Conservation (phyloP, 78 protist species). For the Dictyostelium purpureum region DNA sequence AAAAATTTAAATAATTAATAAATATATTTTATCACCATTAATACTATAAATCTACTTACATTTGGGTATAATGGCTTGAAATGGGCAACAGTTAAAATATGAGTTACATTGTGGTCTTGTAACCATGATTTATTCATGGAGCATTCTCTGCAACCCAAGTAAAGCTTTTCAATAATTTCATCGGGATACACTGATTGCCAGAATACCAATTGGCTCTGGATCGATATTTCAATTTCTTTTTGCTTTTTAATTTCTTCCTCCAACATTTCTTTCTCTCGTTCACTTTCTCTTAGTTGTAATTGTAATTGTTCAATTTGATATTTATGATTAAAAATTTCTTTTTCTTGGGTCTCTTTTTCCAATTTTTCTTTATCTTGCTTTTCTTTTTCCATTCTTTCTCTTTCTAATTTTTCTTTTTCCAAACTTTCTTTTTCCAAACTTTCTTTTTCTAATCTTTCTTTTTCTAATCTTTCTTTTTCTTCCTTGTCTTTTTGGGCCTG, state of each 20-base stretch:
- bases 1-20: background rate
- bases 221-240: background rate
- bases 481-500: no score
- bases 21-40: background rate
- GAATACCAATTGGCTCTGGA: background rate
- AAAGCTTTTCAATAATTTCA: conserved; percentile 45
- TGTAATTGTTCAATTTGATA: no score
- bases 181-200: conserved; percentile 62
- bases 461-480: no score
- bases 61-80: conserved; percentile 60
- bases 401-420: no score
- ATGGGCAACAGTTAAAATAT: conserved; percentile 55
- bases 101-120: conserved; percentile 47
- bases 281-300: background rate
- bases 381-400: no score
- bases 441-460: no score
- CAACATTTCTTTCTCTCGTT: background rate
- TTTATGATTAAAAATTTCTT: no score
- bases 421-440: no score
- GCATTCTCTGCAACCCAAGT: conserved; percentile 66
- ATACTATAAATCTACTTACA: background rate
- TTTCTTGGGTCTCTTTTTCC: no score
- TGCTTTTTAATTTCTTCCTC: background rate
- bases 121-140: conserved; percentile 37
- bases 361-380: no score